Evolutionary conservation across 345 rosid genomes (phyloP), one percentile per base, ranked within the genome.

Genomic region (Xanthoceras sorbifolium): DNA sequence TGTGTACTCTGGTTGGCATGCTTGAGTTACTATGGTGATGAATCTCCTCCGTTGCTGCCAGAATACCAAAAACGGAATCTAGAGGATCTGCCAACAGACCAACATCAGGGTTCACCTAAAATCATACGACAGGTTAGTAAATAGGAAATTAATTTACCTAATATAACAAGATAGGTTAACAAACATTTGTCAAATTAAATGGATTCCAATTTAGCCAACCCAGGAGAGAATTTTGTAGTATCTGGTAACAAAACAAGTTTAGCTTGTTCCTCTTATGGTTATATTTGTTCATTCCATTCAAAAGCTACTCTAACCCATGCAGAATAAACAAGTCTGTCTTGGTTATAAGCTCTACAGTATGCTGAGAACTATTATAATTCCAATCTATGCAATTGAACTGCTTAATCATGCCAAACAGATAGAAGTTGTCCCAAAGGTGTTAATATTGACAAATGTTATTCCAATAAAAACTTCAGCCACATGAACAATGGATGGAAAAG

Each of bases 61-160:
- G 50, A 65, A 23, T 26, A 75, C 92, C 90, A 81, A 90, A 89
- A 66, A 90, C 78, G 70, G 83, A 65, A 44, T 85, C 92, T 66
- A 89, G 77, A 10, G 91, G 92, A 67, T 89, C 92, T 69, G 81
- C 87, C 82, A 80, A 80, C 52, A 78, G 20, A 63, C 83, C 85
- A 38, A 67, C 79, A 40, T 57, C 72, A 44, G 72, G 64, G 50
- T 72, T 80, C 70, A 84, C 82, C 91, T 90, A 46, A 69, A 72
- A 68, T 59, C 71, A 79, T 48, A 76, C 60, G 48, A 81, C 60
- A 36, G 26, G 73, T 76, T 29, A 70, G 71, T 40, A 28, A 38
- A 69, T 10, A 65, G 64, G 65, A 65, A 59, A 38, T 5, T 12
- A 54, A 29, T 28, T 66, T 50, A 46, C 23, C 59, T 15, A 54